Percentiles rank a stretch among this genome's conserved stretches.
Evolutionary conservation across 164 flowering plant species (phyloP).

Genomic region (Chloranthus sessilifolius): DNA sequence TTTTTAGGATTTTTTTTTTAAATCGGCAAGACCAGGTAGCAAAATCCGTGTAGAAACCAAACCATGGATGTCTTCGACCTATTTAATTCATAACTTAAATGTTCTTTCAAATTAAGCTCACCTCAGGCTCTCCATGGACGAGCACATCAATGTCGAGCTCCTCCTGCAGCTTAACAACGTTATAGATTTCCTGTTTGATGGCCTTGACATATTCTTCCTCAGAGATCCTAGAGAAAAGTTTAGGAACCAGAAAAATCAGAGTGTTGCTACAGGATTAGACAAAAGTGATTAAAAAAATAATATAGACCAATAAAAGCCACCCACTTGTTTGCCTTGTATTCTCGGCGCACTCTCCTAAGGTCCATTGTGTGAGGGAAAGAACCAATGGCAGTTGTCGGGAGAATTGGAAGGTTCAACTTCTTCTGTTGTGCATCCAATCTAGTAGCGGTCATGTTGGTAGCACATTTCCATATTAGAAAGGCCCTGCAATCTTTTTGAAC

Average conservation of each 20-base stretch:
- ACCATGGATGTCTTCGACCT: too few relatives aligned
- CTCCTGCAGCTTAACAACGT: constrained; percentile 22
- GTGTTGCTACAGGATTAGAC: too few relatives aligned
- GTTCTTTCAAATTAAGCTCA: constrained; percentile 1
- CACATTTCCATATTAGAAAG: too few relatives aligned
- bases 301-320: constrained; percentile 14
- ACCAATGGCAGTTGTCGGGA: constrained; percentile 27
- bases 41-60: too few relatives aligned
- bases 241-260: too few relatives aligned
- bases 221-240: too few relatives aligned
- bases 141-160: constrained; percentile 24
- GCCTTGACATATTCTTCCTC: constrained; percentile 22
- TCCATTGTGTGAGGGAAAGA: constrained; percentile 29
- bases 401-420: constrained; percentile 24
- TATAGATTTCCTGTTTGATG: constrained; percentile 21
- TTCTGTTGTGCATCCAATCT: constrained; percentile 25
- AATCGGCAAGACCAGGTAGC: too few relatives aligned
- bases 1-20: too few relatives aligned
- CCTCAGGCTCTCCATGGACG: constrained; percentile 27
- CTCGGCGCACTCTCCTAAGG: constrained; percentile 25
- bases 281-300: too few relatives aligned
- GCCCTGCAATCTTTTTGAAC: too few relatives aligned
- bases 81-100: too few relatives aligned
- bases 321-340: constrained; percentile 26
- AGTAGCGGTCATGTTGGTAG: constrained; percentile 69